These are phyloP conservation scores for Galeopsis tetrahit DNA, from an alignment of 257 asterid genomes.

Conservation along the genomic window DNA sequence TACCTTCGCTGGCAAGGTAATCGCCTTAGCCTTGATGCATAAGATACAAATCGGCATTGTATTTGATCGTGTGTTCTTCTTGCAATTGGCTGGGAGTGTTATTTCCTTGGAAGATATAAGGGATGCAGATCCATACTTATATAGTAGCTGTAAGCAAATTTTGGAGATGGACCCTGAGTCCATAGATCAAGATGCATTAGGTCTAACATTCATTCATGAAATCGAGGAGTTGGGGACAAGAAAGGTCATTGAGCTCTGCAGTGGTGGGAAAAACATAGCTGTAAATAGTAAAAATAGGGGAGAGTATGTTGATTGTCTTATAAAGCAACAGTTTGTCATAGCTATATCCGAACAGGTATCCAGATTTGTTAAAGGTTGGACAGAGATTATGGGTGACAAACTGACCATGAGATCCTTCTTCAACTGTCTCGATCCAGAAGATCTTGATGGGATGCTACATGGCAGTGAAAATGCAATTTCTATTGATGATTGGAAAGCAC, in stretches of 20 bases:
- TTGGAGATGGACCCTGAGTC: slow-evolving; percentile 85
- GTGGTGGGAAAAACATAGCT: slow-evolving; percentile 57
- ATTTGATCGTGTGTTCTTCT: slow-evolving; percentile 81
- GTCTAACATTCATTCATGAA: slow-evolving; percentile 83
- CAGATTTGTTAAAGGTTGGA: slow-evolving; percentile 74
- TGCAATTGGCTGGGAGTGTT: slow-evolving; percentile 68
- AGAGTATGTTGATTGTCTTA: slow-evolving; percentile 73
- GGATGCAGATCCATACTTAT: slow-evolving; percentile 86
- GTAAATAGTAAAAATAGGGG: slow-evolving; percentile 83
- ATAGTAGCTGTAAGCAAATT: slow-evolving; percentile 91
- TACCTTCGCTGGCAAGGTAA: slow-evolving; percentile 82
- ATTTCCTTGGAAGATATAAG: slow-evolving; percentile 77
- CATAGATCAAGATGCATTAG: slow-evolving; percentile 85
- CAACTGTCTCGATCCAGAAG: slow-evolving; percentile 71
- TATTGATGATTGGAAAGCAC: slow-evolving; percentile 92
- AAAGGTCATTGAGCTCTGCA: slow-evolving; percentile 77
- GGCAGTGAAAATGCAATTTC: slow-evolving; percentile 84
- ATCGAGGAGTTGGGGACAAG: slow-evolving; percentile 81
- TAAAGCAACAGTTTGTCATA: slow-evolving; percentile 70
- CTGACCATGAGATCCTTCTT: slow-evolving; percentile 62
- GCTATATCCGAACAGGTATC: slow-evolving; percentile 69
- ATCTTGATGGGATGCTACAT: slow-evolving; percentile 79
- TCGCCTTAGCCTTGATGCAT: slow-evolving; percentile 92
- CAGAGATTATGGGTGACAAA: slow-evolving; percentile 55
- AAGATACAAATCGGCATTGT: slow-evolving; percentile 91